Conservation (phyloP, 495 filamentous ascomycete species). For the Aspergillus sclerotioniger region DNA sequence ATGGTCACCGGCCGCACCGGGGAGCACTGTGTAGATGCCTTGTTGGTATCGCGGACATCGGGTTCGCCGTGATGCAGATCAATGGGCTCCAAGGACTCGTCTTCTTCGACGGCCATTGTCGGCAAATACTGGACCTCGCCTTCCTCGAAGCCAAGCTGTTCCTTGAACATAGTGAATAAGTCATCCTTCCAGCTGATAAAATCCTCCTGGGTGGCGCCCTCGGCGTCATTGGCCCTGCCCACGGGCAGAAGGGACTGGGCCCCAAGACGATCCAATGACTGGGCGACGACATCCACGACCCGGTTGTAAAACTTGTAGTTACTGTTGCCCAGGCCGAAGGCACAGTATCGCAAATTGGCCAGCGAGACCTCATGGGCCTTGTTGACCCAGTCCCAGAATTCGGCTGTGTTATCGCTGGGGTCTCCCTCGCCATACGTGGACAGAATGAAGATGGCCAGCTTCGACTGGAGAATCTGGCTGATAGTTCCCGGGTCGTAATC, state of each 20-base stretch:
- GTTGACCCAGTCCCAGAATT: conserved; percentile 46
- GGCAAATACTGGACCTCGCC: conserved; percentile 39
- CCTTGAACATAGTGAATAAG: conserved; percentile 38
- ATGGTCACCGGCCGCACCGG: conserved; percentile 34
- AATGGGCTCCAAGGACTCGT: conserved; percentile 35
- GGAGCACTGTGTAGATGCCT: conserved; percentile 27
- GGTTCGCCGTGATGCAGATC: conserved; percentile 44
- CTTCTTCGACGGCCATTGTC: conserved; percentile 37
- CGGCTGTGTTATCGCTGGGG: conserved; percentile 50
- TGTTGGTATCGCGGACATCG: conserved; percentile 22
- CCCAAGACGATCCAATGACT: conserved; percentile 34
- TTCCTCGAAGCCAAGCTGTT: conserved; percentile 37
- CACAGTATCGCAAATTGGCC: conserved; percentile 38
- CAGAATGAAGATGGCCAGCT: conserved; percentile 49
- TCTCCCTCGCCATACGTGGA: conserved; percentile 58
- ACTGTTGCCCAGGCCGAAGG: conserved; percentile 49
- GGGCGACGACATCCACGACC: conserved; percentile 41
- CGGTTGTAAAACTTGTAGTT: conserved; percentile 54
- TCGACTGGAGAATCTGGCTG: conserved; percentile 33
- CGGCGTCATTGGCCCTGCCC: conserved; percentile 46
- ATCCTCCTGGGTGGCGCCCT: conserved; percentile 49
- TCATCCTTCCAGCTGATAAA: conserved; percentile 51
- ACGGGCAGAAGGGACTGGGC: conserved; percentile 39
- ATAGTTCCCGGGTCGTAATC: conserved; percentile 49
- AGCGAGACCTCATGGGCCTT: conserved; percentile 28